Evolutionary conservation across 768 basidiomycete genomes (phyloP).

Genomic region (Sarcodon aspratus): DNA sequence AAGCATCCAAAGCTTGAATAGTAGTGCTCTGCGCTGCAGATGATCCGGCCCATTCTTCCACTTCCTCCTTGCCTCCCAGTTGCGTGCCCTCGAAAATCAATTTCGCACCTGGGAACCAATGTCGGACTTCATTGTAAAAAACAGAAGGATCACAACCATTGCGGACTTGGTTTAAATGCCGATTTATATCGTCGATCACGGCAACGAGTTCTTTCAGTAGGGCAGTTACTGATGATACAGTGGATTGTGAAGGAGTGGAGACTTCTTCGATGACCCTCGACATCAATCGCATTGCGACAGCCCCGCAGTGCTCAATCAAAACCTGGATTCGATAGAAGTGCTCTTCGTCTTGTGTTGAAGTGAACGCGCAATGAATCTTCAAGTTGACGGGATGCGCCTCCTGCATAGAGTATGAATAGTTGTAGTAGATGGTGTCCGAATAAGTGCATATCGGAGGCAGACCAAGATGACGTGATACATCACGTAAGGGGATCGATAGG

Average conservation of each 20-base stretch:
- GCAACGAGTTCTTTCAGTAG: background rate
- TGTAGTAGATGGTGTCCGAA: background rate
- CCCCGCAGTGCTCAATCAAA: background rate
- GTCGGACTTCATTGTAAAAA: background rate
- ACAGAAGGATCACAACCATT: background rate
- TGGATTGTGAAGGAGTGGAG: background rate
- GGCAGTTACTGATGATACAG: background rate
- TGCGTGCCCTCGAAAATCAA: background rate
- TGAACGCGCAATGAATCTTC: background rate
- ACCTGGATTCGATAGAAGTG: background rate
- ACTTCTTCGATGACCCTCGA: no score
- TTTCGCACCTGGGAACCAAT: background rate
- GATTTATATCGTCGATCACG: background rate
- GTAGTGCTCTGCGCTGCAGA: background rate
- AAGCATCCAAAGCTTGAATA: background rate
- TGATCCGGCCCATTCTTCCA: background rate
- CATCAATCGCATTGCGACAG: background rate
- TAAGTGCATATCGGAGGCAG: background rate
- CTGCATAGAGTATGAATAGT: background rate
- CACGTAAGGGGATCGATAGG: background rate
- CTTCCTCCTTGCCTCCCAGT: background rate
- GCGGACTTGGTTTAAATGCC: background rate
- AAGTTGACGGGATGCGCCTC: background rate
- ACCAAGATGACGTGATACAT: background rate
- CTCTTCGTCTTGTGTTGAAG: background rate